A percentile compares a stretch with the other conserved stretches of the same genome.
Evolutionary conservation across 371 early-diverging fungal genomes (phyloP).

Genomic region (Mucor piriformis): DNA sequence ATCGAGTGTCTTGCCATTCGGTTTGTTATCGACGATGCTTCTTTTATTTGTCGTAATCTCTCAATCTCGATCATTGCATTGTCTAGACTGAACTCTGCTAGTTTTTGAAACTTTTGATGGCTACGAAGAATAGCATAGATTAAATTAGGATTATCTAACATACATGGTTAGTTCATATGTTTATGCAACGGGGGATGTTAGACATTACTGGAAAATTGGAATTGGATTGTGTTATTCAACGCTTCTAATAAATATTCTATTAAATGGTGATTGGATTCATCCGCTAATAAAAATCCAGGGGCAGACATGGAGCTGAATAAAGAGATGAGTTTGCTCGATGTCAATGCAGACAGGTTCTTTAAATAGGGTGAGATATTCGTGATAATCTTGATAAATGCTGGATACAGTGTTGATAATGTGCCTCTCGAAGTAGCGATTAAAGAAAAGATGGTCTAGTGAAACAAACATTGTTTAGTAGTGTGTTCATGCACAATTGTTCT

Average conservation of each 20-base stretch:
- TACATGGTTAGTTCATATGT: not conserved
- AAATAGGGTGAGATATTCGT: constrained; percentile 83
- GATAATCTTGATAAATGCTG: constrained; percentile 77
- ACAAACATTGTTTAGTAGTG: not conserved
- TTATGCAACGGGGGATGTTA: no score
- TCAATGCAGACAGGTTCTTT: constrained; percentile 72
- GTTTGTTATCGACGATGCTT: constrained; percentile 25
- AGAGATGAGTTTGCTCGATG: constrained; percentile 72
- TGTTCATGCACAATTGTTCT: not conserved
- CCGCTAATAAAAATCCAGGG: constrained; percentile 79
- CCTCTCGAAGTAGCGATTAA: constrained; percentile 78
- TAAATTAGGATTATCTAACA: constrained; percentile 69
- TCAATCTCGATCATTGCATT: constrained; percentile 65
- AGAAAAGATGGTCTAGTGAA: constrained; percentile 65
- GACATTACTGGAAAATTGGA: constrained; percentile 71
- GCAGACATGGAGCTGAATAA: constrained; percentile 77
- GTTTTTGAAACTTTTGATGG: constrained; percentile 66
- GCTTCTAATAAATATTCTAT: constrained; percentile 76
- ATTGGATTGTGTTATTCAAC: constrained; percentile 82
- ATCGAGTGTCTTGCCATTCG: not conserved
- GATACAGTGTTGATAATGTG: constrained; percentile 71
- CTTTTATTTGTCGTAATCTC: constrained; percentile 50
- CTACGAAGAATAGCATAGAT: constrained; percentile 78
- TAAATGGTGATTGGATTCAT: constrained; percentile 74
- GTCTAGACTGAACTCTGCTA: constrained; percentile 68